These are phyloP conservation scores for Naumovozyma castellii DNA, from an alignment of 805 yeast genomes.

Conservation along the genomic window DNA sequence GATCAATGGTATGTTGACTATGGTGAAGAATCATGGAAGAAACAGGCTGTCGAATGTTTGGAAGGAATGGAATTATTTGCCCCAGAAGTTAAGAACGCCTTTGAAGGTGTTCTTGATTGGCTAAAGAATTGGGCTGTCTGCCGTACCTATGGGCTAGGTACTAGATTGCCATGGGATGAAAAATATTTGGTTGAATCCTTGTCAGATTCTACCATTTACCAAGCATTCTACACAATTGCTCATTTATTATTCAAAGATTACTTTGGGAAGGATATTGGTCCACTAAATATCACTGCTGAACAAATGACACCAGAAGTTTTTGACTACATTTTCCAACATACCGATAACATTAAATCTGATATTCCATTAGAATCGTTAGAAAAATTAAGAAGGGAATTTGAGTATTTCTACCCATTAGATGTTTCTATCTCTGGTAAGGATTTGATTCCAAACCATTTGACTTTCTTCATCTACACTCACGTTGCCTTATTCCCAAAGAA, in stretches of 20 bases:
- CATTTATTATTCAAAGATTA: conserved; percentile 81
- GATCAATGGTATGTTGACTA: conserved; percentile 98
- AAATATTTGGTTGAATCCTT: conserved; percentile 87
- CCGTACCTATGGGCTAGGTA: conserved; percentile 92
- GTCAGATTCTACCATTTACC: conserved; percentile 92
- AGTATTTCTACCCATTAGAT: conserved; percentile 93
- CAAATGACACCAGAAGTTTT: conserved; percentile 89
- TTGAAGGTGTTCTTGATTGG: conserved; percentile 93
- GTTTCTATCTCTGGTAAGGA: conserved; percentile 91
- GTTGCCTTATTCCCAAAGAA: conserved; percentile 85
- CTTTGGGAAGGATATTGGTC: conserved; percentile 70
- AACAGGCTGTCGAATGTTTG: conserved; percentile 70
- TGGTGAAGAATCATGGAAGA: conserved; percentile 89
- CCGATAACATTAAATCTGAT: conserved; percentile 45
- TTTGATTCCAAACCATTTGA: conserved; percentile 92
- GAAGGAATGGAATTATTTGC: conserved; percentile 66
- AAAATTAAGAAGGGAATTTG: conserved; percentile 83
- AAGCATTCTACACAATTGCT: conserved; percentile 85
- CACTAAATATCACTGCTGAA: conserved; percentile 64
- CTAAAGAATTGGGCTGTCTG: conserved; percentile 97
- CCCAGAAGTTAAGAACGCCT: conserved; percentile 79
- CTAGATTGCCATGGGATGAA: conserved; percentile 94
- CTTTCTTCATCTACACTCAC: conserved; percentile 88
- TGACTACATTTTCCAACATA: conserved; percentile 77
- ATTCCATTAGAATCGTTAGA: conserved; percentile 62